phyloP scores from a whole-genome alignment of 148 eudicot genomes.

The Oxyria digyna region DNA sequence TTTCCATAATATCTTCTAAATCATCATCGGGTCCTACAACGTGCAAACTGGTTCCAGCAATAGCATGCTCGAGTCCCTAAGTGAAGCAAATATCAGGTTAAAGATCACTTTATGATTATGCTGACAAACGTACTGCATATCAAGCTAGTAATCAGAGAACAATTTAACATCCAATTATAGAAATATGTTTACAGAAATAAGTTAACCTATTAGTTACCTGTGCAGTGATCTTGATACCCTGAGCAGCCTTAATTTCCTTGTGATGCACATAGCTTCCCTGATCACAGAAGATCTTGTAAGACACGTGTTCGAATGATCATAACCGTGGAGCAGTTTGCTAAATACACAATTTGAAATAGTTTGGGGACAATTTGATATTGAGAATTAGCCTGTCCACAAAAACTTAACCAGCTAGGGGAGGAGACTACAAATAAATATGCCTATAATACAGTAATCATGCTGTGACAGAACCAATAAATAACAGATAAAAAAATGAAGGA shows the following conservation, averaged over 20 bases:
- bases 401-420: neutral
- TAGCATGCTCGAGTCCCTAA: constrained; percentile 97
- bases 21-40: constrained; percentile 88
- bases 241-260: constrained; percentile 92
- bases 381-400: neutral
- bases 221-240: constrained; percentile 93
- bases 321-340: neutral
- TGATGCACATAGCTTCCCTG: constrained; percentile 90
- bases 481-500: no score
- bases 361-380: neutral
- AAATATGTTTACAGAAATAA: neutral
- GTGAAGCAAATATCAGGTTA: neutral
- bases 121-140: neutral
- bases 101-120: neutral
- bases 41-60: constrained; percentile 79
- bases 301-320: neutral
- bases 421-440: neutral
- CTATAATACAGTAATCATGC: no score
- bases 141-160: neutral
- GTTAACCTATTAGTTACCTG: constrained; percentile 37
- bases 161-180: neutral
- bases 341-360: neutral
- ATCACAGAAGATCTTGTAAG: neutral
- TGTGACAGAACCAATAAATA: no score
- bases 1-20: constrained; percentile 47